Evolutionary conservation across 2,329 filamentous ascomycete genomes (phyloP), one percentile per base, ranked within the genome.

Genomic region (Huntiella decipiens): DNA sequence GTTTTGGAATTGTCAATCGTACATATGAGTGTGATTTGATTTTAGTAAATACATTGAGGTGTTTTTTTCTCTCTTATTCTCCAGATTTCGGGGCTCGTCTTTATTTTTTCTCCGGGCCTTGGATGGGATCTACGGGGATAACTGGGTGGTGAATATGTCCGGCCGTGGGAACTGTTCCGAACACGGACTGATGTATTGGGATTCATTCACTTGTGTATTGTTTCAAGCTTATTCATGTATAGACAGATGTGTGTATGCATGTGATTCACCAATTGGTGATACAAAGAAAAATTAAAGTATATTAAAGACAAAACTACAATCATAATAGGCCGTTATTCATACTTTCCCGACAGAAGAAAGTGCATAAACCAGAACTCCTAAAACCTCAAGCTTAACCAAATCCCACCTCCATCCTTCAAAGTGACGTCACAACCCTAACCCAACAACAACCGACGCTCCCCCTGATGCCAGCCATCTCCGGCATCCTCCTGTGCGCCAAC

Each of bases 371-470:
- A 28, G 22, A 28, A 10, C 22, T 28, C 8, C 22, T 28, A 28
- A 3, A 28, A 28, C 8, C 8, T 8, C 22, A 8, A 28, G 22
- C 22, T 28, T 10, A 19, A 19, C 4, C 17, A 19, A 19, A 19
- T 19, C 3, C 17, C 4, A 19, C 2, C 4, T 19, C 17, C 17
- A 19, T 19, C 17, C 17, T 19, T 10, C 22, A 28, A 7, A 28
- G 8, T 28, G 38, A 17, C 19, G 19, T 33, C 35, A 15, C 33
- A 28, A 28, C 28, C 15, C 37, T 44, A 44, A 8, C 45, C 43
- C 43, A 54, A 46, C 47, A 64, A 49, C 4, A 61, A 59, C 37
- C 51, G 50, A 42, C 57, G 56, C 54, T 65, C 63, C 2, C 52
- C 43, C 22, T 28, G 22, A 28, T 28, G 2, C 22, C 22, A 28